Conservation (phyloP, 108 stramenopile species). For the Poteriospumella lacustris region DNA sequence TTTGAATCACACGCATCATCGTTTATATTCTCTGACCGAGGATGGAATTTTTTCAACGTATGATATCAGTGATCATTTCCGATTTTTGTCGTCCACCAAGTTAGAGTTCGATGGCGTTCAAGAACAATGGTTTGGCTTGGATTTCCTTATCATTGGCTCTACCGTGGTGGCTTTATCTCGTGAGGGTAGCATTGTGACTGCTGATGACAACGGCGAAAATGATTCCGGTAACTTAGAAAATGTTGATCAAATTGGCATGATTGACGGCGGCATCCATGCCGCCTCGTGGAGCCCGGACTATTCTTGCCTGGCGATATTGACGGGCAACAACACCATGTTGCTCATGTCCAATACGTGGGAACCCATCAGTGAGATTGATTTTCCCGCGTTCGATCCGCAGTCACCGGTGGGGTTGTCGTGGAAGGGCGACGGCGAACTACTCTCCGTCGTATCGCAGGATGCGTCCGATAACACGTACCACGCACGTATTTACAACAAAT, state of each 20-base stretch:
- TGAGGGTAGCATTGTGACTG: neutral
- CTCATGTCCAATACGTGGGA: neutral
- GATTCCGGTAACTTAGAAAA: neutral
- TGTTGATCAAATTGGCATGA: neutral
- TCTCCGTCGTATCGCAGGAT: neutral
- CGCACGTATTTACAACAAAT: neutral
- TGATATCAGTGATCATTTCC: neutral
- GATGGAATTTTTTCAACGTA: neutral
- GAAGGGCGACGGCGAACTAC: neutral
- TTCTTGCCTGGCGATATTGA: neutral
- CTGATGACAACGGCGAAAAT: neutral
- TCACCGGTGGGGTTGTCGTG: neutral
- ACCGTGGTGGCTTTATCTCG: neutral
- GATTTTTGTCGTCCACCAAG: neutral
- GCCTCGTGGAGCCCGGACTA: constrained; percentile 12
- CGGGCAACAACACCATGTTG: constrained; percentile 6
- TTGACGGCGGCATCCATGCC: constrained; percentile 1
- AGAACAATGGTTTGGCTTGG: neutral
- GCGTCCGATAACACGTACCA: neutral
- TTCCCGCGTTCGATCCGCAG: neutral
- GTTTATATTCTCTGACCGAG: neutral
- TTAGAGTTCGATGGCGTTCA: neutral
- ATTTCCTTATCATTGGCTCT: neutral
- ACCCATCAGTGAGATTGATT: neutral
- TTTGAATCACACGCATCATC: neutral